Base-by-base conservation (phyloP, 140 eudicot species). In the Oenanthe javanica region DNA sequence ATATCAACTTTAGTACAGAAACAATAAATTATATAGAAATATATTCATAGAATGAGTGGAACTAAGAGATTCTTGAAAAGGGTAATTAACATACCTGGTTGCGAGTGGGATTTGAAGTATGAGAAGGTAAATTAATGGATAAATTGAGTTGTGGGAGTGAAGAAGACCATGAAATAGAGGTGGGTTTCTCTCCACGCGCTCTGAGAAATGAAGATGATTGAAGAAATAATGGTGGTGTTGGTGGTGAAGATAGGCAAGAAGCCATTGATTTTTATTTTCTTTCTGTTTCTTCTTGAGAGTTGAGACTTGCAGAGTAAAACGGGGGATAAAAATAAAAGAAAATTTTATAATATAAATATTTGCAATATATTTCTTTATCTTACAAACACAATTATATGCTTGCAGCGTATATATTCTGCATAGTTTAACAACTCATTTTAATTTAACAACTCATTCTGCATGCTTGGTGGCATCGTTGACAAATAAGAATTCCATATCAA, bases 91-190 rank as follows among this genome's bases (percentile, higher is more conserved):
- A 48, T 77, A 93, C 93, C 91, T 89, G 83, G 61, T 82, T 85
- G 45, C 66, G 88, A 46, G 80, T 61, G 66, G 78, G 84, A 85
- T 67, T 87, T 74, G 93, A 78, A 76, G 88, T 82, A 27, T 10
- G 27, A 13, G 87, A 50, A 43, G 36, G 52, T 45, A 80, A 85
- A 80, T 54, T 82, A 40, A 80, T 75, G 69, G 94, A 80, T 21
- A 89, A 66, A 71, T 87, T 86, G 23, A 89, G 76, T 15, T 82
- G 86, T 1, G 89, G 90, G 70, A 88, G 66, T 15, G 94, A 87
- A 80, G 93, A 91, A 71, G 83, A 83, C 89, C 88, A 93, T 79
- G 98, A 91, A 47, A 93, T 76, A 21, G 95, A 89, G 79, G 42
- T 16, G 82, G 87, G 88, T 77, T 86, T 89, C 1, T 75, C 84